Evolutionary conservation across 805 yeast genomes (phyloP), one percentile per base, ranked within the genome.

Genomic region (Pichia occidentalis): DNA sequence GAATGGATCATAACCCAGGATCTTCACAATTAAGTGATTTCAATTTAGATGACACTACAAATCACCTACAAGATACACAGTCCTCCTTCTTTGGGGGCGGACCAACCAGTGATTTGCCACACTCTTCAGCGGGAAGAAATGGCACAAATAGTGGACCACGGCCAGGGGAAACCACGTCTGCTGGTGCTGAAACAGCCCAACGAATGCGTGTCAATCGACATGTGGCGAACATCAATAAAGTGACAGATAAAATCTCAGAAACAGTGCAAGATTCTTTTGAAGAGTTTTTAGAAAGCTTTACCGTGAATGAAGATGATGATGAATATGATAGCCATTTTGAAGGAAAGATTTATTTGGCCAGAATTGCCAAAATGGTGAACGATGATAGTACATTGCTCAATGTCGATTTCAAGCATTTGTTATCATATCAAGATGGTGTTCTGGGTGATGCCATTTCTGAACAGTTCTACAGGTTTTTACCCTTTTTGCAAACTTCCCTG

Each of bases 191-290:
- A 18, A 32, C 33, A 10, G 42, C 40, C 2, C 39, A 32, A 19
- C 23, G 40, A 16, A 34, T 31, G 7, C 34, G 36, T 13, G 38
- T 36, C 5, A 39, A 33, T 14, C 54, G 67, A 43, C 63, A 71
- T 51, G 70, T 82, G 63, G 71, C 80, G 52, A 73, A 75, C 20
- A 85, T 90, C 37, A 87, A 94, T 20, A 85, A 83, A 55, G 95
- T 92, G 20, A 75, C 75, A 20, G 98, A 92, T 64, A 76, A 77
- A 32, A 86, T 96, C 3, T 97, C 95, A 42, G 97, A 88, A 56
- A 85, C 85, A 50, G 97, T 92, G 13, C 75, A 90, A 30, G 95
- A 86, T 59, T 78, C 88, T 12, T 90, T 92, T 58, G 95, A 88
- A 57, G 75, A 71, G 47, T 90, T 90, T 53, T 61, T 90, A 39